phyloP scores from a whole-genome alignment of 768 basidiomycete genomes.

The Dioszegia hungarica region DNA sequence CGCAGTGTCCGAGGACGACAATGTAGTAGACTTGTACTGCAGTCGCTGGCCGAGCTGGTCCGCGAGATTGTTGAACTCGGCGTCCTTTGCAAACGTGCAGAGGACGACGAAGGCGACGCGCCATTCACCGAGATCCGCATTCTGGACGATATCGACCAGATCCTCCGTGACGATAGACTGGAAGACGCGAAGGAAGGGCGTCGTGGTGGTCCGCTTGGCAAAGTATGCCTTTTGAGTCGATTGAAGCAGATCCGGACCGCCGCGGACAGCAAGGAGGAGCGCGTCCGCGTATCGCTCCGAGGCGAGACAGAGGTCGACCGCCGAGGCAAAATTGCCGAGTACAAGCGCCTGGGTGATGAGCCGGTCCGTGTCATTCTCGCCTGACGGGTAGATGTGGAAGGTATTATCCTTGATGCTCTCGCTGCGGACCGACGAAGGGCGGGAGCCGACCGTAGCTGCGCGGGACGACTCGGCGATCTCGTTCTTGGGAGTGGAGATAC shows the following conservation, averaged over 20 bases:
- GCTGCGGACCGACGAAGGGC: slow-evolving; percentile 69
- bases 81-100: slow-evolving; percentile 81
- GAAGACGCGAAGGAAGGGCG: slow-evolving; percentile 88
- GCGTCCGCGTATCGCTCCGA: slow-evolving; percentile 90
- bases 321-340: slow-evolving; percentile 88
- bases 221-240: slow-evolving; percentile 93
- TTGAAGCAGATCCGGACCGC: slow-evolving; percentile 77
- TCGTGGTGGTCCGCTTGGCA: slow-evolving; percentile 65
- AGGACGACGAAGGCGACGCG: slow-evolving; percentile 92
- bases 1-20: slow-evolving; percentile 54
- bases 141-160: slow-evolving; percentile 87
- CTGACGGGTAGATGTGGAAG: slow-evolving; percentile 83
- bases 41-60: slow-evolving; percentile 88
- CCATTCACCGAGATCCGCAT: slow-evolving; percentile 92
- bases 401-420: slow-evolving; percentile 70
- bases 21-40: slow-evolving; percentile 70
- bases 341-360: slow-evolving; percentile 90
- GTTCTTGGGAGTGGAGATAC: slow-evolving; percentile 66
- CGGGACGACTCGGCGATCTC: slow-evolving; percentile 84
- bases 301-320: slow-evolving; percentile 84
- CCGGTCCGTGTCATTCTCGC: slow-evolving; percentile 80
- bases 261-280: slow-evolving; percentile 84
- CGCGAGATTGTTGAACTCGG: slow-evolving; percentile 79
- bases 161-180: slow-evolving; percentile 91
- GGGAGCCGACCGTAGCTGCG: slow-evolving; percentile 89